phyloP scores from a whole-genome alignment of 2,329 filamentous ascomycete species.

The Nannizziopsis barbatae region DNA sequence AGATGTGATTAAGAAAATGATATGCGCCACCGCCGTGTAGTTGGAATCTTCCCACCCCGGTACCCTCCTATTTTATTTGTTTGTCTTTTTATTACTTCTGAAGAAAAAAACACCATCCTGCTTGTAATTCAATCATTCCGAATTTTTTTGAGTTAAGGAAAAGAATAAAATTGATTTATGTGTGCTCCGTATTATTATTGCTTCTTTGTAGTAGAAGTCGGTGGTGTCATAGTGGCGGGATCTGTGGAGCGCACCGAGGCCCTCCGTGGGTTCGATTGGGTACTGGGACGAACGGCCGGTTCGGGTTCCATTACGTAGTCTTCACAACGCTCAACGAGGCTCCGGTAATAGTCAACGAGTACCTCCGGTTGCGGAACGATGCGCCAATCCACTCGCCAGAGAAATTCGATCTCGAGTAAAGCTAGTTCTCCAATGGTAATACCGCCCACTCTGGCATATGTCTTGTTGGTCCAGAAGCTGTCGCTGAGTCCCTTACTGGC shows the following conservation, averaged over 20 bases:
- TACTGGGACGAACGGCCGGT: not conserved
- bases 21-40: too few relatives aligned
- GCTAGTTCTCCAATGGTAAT: constrained; percentile 84
- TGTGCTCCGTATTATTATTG: too few relatives aligned
- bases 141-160: too few relatives aligned
- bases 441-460: constrained; percentile 86
- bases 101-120: too few relatives aligned
- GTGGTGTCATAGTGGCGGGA: too few relatives aligned
- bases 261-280: not conserved
- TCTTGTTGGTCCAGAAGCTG: constrained; percentile 96
- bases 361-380: constrained; percentile 94
- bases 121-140: too few relatives aligned
- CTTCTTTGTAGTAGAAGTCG: too few relatives aligned
- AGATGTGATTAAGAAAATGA: too few relatives aligned
- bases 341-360: constrained; percentile 83
- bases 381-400: constrained; percentile 87
- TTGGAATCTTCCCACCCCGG: too few relatives aligned
- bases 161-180: too few relatives aligned
- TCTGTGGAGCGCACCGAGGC: too few relatives aligned
- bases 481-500: constrained; percentile 93
- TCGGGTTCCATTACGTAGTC: constrained; percentile 45
- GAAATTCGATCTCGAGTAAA: constrained; percentile 81
- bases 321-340: constrained; percentile 59
- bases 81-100: constrained; percentile 4
- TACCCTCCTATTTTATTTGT: not conserved